Percentiles rank a stretch among this genome's conserved stretches.
phyloP scores from a whole-genome alignment of 2,329 filamentous ascomycete species.

The Phialophora verrucosa region DNA sequence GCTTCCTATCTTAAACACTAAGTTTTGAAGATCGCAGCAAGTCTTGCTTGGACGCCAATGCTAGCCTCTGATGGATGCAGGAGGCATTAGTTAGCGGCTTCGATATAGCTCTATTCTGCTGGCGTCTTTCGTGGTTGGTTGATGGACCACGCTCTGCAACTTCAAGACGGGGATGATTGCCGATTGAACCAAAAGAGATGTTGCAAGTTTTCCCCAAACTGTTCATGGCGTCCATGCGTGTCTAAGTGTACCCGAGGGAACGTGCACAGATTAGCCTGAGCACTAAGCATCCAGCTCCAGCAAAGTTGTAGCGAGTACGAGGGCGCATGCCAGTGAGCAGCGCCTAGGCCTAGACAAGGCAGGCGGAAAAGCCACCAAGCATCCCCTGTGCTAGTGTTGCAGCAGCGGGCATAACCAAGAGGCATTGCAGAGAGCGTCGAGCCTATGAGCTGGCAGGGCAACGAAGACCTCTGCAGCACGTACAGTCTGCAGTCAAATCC shows the following conservation, averaged over 20 bases:
- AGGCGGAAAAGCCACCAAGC: constrained; percentile 6
- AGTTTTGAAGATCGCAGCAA: neutral
- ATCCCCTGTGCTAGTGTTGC: constrained; percentile 7
- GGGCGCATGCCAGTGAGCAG: neutral
- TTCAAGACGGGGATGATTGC: constrained; percentile 27
- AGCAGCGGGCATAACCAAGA: neutral
- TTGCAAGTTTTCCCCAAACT: constrained; percentile 16
- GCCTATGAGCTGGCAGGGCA: neutral
- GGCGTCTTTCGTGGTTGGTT: constrained; percentile 1
- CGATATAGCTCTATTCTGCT: neutral
- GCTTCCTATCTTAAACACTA: neutral
- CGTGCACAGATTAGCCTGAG: constrained; percentile 23
- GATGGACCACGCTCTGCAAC: neutral
- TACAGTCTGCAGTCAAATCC: constrained; percentile 5
- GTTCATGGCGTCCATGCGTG: constrained; percentile 27
- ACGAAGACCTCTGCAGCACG: constrained; percentile 11
- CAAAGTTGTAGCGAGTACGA: constrained; percentile 21
- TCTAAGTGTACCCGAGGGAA: constrained; percentile 15
- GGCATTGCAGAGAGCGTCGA: neutral
- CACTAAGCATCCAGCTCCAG: constrained; percentile 11
- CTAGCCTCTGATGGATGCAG: neutral
- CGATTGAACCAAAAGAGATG: constrained; percentile 10
- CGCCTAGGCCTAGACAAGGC: constrained; percentile 19
- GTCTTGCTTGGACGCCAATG: neutral
- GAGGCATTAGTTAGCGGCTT: neutral